phyloP scores from a whole-genome alignment of 495 filamentous ascomycete genomes.

The Penicillium samsonianum region DNA sequence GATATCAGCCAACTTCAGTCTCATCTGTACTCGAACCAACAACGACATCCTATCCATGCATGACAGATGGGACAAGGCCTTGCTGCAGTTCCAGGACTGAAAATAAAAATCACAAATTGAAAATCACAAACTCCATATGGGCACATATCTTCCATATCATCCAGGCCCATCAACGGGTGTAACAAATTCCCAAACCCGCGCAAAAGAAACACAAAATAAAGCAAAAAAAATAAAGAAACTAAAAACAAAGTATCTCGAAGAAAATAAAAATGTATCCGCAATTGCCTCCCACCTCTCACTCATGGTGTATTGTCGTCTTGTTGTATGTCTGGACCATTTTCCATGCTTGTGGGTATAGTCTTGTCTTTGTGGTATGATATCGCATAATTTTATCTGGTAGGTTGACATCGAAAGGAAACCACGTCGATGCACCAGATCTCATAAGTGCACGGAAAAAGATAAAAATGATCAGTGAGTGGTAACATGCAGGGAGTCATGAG shows the following conservation, averaged over 20 bases:
- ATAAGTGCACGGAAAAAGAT: not conserved
- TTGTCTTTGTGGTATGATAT: not conserved
- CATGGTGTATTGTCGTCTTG: not conserved
- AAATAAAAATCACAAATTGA: not conserved
- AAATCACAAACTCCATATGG: not conserved
- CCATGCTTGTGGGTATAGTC: constrained; percentile 1
- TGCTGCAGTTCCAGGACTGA: not conserved
- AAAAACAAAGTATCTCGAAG: not conserved
- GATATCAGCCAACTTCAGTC: not conserved
- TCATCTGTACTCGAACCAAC: not conserved
- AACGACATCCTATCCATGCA: not conserved
- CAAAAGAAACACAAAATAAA: not conserved
- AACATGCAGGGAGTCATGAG: not conserved
- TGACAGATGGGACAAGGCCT: not conserved
- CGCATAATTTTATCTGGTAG: not conserved
- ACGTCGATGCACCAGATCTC: not conserved
- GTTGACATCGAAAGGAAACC: not conserved
- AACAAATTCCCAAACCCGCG: not conserved
- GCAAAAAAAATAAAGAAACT: not conserved
- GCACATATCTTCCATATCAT: not conserved
- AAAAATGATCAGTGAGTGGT: not conserved
- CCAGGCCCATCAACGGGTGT: not conserved
- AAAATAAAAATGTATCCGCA: not conserved
- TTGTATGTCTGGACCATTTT: not conserved
- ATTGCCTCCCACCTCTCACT: not conserved